Conservation (phyloP, 2,329 filamentous ascomycete genomes). For the Aspergillus spinulosporus region DNA sequence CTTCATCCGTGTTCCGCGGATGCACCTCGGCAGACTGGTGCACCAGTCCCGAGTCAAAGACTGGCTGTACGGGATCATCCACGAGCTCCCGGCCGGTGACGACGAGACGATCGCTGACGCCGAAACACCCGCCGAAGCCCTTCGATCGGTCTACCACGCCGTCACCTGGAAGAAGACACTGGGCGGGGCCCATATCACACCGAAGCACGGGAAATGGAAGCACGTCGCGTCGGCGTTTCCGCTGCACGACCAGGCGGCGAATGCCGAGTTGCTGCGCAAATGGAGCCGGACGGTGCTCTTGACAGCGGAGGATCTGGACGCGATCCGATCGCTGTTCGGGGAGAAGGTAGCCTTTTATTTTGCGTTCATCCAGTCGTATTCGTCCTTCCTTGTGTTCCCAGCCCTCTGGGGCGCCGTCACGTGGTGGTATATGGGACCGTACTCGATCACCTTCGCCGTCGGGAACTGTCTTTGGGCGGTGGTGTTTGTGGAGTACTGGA, state of each 20-base stretch:
- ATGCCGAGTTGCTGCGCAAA: slow-evolving; percentile 71
- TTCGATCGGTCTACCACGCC: slow-evolving; percentile 83
- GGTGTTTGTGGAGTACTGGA: slow-evolving; percentile 93
- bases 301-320: slow-evolving; percentile 67
- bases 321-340: slow-evolving; percentile 74
- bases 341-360: slow-evolving; percentile 93
- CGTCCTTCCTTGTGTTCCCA: slow-evolving; percentile 79
- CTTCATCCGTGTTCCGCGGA: slow-evolving; percentile 77
- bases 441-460: slow-evolving; percentile 77
- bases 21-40: slow-evolving; percentile 74
- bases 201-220: slow-evolving; percentile 68
- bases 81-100: slow-evolving; percentile 63
- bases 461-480: slow-evolving; percentile 83
- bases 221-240: slow-evolving; percentile 64
- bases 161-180: slow-evolving; percentile 72
- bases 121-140: slow-evolving; percentile 81
- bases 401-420: slow-evolving; percentile 73
- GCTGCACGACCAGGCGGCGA: slow-evolving; percentile 74
- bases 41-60: slow-evolving; percentile 88
- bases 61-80: slow-evolving; percentile 86
- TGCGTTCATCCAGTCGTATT: slow-evolving; percentile 89
- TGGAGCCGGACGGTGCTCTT: slow-evolving; percentile 67
- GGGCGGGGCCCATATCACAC: slow-evolving; percentile 74
- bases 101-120: slow-evolving; percentile 66
- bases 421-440: slow-evolving; percentile 82